Conservation (phyloP, 2,329 filamentous ascomycete genomes). For the Ascochyta lentis region DNA sequence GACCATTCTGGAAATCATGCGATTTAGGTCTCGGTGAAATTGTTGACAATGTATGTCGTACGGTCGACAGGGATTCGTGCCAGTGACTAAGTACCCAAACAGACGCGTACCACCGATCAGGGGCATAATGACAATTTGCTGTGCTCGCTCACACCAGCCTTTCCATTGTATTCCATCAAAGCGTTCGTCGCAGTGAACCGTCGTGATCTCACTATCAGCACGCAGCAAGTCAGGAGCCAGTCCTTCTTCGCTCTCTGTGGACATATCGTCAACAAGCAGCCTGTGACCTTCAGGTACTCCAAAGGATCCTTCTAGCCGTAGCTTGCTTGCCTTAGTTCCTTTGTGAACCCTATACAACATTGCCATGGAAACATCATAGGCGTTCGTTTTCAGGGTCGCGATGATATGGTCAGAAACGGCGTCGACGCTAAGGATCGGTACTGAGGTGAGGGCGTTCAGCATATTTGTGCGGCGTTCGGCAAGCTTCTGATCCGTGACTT, state of each 20-base stretch:
- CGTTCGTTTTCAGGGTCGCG: slow-evolving; percentile 36
- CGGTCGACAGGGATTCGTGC: slow-evolving; percentile 45
- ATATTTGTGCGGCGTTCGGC: slow-evolving; percentile 41
- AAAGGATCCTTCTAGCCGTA: slow-evolving; percentile 36
- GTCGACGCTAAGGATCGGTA: slow-evolving; percentile 30
- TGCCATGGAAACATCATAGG: slow-evolving; percentile 39
- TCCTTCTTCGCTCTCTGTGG: slow-evolving; percentile 33
- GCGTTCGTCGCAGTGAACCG: slow-evolving; percentile 39
- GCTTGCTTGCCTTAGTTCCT: slow-evolving; percentile 6
- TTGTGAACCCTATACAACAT: slow-evolving; percentile 39
- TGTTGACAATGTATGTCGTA: slow-evolving; percentile 42
- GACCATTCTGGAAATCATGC: slow-evolving; percentile 42
- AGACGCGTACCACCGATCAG: slow-evolving; percentile 30
- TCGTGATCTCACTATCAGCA: slow-evolving; percentile 28
- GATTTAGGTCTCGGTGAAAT: slow-evolving; percentile 41
- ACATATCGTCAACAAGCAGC: slow-evolving; percentile 31
- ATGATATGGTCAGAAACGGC: slow-evolving; percentile 37
- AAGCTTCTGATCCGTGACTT: slow-evolving; percentile 42
- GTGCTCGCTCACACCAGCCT: slow-evolving; percentile 35
- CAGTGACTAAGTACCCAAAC: slow-evolving; percentile 43
- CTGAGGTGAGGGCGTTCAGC: slow-evolving; percentile 40
- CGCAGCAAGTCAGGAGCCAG: slow-evolving; percentile 39
- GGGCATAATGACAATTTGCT: slow-evolving; percentile 37
- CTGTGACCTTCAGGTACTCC: slow-evolving; percentile 38
- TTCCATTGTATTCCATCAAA: slow-evolving; percentile 39